Base-by-base conservation (phyloP, 345 rosid genomes). In the Atalantia buxifolia region DNA sequence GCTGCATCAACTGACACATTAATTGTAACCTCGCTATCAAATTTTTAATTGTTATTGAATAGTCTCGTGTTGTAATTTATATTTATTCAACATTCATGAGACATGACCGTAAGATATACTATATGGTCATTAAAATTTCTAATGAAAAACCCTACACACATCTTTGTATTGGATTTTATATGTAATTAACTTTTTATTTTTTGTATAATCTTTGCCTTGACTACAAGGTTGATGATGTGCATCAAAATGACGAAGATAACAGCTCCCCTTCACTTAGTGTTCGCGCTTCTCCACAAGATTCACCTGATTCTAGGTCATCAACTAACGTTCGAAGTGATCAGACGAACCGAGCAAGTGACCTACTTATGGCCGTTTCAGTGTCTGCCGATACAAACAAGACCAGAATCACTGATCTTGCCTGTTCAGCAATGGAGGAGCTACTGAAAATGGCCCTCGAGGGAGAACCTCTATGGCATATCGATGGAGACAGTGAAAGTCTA, bases 361-460 rank as follows among this genome's bases (percentile, higher is more conserved):
- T 85, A 36, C 45, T 87, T 7, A 82, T 87, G 86, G 83, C 83
- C 18, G 85, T 87, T n/a, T 82, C 86, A 4, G 36, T 82, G 31
- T 45, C 72, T 4, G 77, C 85, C 16, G 86, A 84, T 18, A n/a
- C 18, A 21, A 74, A 81, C 75, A 84, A 65, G 78, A 53, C 1
- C 2, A 82, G 63, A 45, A 75, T 85, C 80, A 68, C 1, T 14
- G 76, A 81, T 31, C 82, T 81, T 66, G 82, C 85, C 7, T 6
- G 7, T 9, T 65, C 72, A 12, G 81, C 86, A 42, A 82, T 85
- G 87, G 78, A 69, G 22, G 87, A 88, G 61, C 81, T 84, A 2
- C 5, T 38, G 0, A 84, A 45, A 55, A 80, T 78, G 80, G 85
- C 84, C 2, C 16, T 71, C 19, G 67, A 7, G 2, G 84, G 86